Percentiles rank a stretch among this genome's conserved stretches.
phyloP scores from a whole-genome alignment of 1,284 basidiomycete genomes.

The Moesziomyces globuligerus region DNA sequence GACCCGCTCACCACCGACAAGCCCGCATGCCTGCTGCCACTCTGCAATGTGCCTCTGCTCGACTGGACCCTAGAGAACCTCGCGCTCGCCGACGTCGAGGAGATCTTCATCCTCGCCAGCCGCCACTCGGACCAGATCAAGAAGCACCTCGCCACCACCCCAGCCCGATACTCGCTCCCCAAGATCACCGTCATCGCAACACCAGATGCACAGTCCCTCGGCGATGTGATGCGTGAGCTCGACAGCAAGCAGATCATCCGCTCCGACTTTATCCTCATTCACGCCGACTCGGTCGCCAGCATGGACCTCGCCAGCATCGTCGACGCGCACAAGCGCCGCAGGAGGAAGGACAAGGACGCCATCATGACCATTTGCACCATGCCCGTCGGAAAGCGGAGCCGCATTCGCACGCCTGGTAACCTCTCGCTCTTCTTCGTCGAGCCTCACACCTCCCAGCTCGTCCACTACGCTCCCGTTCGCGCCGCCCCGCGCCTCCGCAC shows the following conservation, averaged over 20 bases:
- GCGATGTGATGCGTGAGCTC: constrained; percentile 95
- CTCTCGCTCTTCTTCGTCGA: constrained; percentile 57
- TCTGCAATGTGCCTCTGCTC: constrained; percentile 91
- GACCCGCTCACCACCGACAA: constrained; percentile 77
- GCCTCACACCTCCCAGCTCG: constrained; percentile 62
- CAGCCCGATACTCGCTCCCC: constrained; percentile 60
- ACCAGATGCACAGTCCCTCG: constrained; percentile 86
- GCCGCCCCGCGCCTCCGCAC: constrained; percentile 53
- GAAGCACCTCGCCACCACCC: constrained; percentile 74
- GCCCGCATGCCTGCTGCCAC: constrained; percentile 79
- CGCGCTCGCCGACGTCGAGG: constrained; percentile 88
- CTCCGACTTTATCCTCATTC: constrained; percentile 80
- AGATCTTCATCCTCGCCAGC: constrained; percentile 90
- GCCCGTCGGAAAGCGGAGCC: constrained; percentile 33
- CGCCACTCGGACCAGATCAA: constrained; percentile 54
- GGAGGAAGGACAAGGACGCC: constrained; percentile 86
- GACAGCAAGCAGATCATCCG: constrained; percentile 88
- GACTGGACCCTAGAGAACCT: constrained; percentile 97
- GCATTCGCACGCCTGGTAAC: constrained; percentile 50
- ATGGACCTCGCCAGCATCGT: constrained; percentile 89
- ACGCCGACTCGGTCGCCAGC: constrained; percentile 93
- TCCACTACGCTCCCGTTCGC: constrained; percentile 66
- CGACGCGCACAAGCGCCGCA: constrained; percentile 84
- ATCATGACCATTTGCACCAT: constrained; percentile 79
- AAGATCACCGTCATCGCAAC: constrained; percentile 82